These are phyloP conservation scores for Microbotryum lychnidis-dioicae DNA, from an alignment of 1,284 basidiomycete species.

Conservation along the genomic window DNA sequence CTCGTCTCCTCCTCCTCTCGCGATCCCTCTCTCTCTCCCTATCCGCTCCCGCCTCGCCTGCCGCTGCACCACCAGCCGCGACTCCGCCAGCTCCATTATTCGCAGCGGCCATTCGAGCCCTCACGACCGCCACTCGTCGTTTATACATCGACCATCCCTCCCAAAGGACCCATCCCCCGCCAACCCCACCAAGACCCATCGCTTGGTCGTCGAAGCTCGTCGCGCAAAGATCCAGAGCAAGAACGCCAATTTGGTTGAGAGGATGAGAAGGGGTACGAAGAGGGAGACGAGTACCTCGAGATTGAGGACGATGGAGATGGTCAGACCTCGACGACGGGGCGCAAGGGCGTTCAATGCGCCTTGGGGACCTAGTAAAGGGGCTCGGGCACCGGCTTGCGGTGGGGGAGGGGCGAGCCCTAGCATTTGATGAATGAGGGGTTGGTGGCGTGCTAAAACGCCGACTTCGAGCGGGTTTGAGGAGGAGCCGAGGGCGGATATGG, in stretches of 20 bases:
- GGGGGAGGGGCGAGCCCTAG: neutral
- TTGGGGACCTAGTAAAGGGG: neutral
- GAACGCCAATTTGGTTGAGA: constrained; percentile 35
- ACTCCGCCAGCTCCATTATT: constrained; percentile 3
- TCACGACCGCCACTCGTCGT: constrained; percentile 9
- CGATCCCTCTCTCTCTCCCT: neutral
- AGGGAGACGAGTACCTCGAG: constrained; percentile 34
- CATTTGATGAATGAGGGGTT: too few species aligned
- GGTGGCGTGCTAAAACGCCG: neutral
- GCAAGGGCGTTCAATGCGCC: neutral
- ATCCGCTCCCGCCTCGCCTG: neutral
- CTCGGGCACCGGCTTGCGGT: neutral
- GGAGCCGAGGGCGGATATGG: neutral
- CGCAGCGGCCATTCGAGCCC: constrained; percentile 14
- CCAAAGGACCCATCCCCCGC: constrained; percentile 34
- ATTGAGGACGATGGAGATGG: constrained; percentile 34
- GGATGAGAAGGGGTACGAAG: constrained; percentile 33
- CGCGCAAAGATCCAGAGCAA: constrained; percentile 36
- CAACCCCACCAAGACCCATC: constrained; percentile 26
- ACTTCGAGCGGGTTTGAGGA: neutral
- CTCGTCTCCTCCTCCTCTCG: neutral
- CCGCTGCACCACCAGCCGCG: neutral
- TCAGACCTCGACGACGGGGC: constrained; percentile 6
- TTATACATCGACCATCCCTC: constrained; percentile 30
- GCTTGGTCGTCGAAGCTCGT: constrained; percentile 31